Percentiles rank a stretch among this genome's conserved stretches.
phyloP scores from a whole-genome alignment of 768 basidiomycete genomes.

The Lyophyllum decastes region DNA sequence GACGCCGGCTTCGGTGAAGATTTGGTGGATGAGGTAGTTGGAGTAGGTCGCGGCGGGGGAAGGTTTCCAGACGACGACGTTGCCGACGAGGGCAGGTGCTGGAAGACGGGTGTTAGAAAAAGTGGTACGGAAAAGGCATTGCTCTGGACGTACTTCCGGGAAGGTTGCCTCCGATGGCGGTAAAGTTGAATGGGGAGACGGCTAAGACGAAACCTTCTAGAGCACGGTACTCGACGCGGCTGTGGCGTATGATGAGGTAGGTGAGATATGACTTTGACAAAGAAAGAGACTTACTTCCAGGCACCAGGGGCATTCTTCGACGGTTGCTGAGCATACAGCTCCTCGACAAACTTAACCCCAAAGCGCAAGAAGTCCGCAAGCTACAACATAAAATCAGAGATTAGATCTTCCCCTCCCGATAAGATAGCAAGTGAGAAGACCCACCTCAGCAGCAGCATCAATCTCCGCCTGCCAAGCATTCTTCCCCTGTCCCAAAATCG shows the following conservation, averaged over 20 bases:
- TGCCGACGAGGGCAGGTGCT: slow-evolving; percentile 93
- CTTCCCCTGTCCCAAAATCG: slow-evolving; percentile 98
- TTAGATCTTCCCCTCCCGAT: background rate
- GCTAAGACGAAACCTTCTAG: slow-evolving; percentile 99
- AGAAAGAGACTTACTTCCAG: slow-evolving; percentile 80
- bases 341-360: slow-evolving; percentile 95
- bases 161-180: slow-evolving; percentile 97
- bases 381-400: slow-evolving; percentile 34
- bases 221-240: slow-evolving; percentile 93
- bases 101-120: slow-evolving; percentile 8
- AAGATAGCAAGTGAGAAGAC: slow-evolving; percentile 20
- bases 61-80: slow-evolving; percentile 96
- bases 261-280: slow-evolving; percentile 1
- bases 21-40: slow-evolving; percentile 89
- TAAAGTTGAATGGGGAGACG: slow-evolving; percentile 98
- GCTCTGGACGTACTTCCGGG: slow-evolving; percentile 43
- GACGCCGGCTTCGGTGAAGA: slow-evolving; percentile 91
- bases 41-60: slow-evolving; percentile 95
- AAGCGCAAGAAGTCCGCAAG: slow-evolving; percentile 94
- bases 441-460: slow-evolving; percentile 97
- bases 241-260: slow-evolving; percentile 30
- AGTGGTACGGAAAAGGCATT: background rate
- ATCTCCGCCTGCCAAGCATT: slow-evolving; percentile 99
- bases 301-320: slow-evolving; percentile 79
- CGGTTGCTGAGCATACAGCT: slow-evolving; percentile 91